Conservation (phyloP, 352 stramenopile genomes). For the Thalassiosira delicatula region DNA sequence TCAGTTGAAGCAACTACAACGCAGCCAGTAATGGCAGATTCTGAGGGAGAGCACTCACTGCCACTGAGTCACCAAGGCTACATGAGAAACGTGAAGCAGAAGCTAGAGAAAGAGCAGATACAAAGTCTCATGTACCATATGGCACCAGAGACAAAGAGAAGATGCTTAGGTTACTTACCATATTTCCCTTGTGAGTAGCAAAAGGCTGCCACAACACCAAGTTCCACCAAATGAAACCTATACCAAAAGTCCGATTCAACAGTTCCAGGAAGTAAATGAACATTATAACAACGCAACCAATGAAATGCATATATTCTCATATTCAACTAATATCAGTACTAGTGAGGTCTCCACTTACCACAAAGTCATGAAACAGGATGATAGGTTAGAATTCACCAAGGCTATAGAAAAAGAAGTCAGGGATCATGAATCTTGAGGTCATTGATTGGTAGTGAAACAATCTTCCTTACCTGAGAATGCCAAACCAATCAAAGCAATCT, state of each 20-base stretch:
- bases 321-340: background rate
- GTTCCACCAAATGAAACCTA: slow-evolving; percentile 2
- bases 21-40: background rate
- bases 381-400: slow-evolving; percentile 28
- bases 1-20: background rate
- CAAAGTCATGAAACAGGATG: slow-evolving; percentile 27
- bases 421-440: slow-evolving; percentile 20
- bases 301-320: background rate
- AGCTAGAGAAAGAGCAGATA: background rate
- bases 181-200: background rate
- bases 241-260: background rate
- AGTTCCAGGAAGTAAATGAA: slow-evolving; percentile 25
- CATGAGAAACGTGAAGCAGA: background rate
- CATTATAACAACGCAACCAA: slow-evolving; percentile 12
- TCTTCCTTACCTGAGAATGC: background rate
- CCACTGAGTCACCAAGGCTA: background rate
- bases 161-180: background rate
- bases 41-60: background rate
- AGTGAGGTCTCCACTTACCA: slow-evolving; percentile 25
- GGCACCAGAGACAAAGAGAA: background rate
- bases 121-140: background rate
- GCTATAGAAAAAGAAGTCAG: slow-evolving; percentile 53
- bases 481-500: slow-evolving; percentile 53
- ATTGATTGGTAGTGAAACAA: slow-evolving; percentile 24
- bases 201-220: slow-evolving; percentile 5